Evolutionary conservation across 805 yeast genomes (phyloP).

Genomic region (Metschnikowia picachoensis): DNA sequence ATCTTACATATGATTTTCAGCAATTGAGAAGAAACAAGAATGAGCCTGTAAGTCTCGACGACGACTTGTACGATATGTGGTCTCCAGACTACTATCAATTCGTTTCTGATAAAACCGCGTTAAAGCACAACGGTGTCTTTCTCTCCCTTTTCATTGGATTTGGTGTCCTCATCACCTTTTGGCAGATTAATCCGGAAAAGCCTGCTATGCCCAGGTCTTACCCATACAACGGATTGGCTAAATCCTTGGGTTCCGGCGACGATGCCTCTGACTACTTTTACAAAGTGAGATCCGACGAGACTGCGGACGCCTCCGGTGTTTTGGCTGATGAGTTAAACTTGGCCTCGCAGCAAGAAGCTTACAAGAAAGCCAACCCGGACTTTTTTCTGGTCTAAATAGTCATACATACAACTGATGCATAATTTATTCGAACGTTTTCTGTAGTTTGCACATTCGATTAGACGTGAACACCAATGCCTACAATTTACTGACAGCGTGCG

Average conservation of each 20-base stretch:
- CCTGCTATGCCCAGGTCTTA: constrained; percentile 74
- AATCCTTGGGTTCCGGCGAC: constrained; percentile 61
- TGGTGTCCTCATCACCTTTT: constrained; percentile 40
- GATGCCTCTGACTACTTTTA: constrained; percentile 30
- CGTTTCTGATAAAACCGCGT: constrained; percentile 58
- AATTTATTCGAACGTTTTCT: background rate
- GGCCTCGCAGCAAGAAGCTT: constrained; percentile 27
- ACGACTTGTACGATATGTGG: constrained; percentile 79
- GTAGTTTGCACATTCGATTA: background rate
- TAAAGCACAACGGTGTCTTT: constrained; percentile 53
- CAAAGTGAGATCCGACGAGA: constrained; percentile 38
- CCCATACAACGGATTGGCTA: constrained; percentile 73
- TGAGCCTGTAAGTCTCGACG: constrained; percentile 68
- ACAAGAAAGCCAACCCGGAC: constrained; percentile 34
- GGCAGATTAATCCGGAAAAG: constrained; percentile 55
- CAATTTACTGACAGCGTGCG: too few species aligned
- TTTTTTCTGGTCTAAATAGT: constrained; percentile 22
- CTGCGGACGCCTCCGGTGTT: constrained; percentile 36
- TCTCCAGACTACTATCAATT: constrained; percentile 71
- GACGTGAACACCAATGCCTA: too few species aligned
- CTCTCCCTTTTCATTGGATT: constrained; percentile 39
- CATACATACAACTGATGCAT: constrained; percentile 1
- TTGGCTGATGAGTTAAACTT: constrained; percentile 31
- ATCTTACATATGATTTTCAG: constrained; percentile 70
- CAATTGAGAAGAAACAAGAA: constrained; percentile 76